Conservation (phyloP, 2,329 filamentous ascomycete species). For the Diaporthe destruens region DNA sequence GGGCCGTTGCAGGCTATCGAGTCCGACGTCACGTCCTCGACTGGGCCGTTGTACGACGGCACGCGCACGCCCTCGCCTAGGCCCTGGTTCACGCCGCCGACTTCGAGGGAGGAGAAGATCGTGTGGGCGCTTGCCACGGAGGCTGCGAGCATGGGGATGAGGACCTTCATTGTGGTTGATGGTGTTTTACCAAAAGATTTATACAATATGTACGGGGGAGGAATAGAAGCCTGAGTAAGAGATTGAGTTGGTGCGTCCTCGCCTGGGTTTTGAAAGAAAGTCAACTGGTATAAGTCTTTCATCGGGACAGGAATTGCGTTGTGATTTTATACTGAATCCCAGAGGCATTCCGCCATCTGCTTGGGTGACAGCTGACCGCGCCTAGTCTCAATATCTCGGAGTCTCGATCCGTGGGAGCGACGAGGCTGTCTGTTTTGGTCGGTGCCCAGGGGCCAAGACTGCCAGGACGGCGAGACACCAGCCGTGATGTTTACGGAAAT, state of each 20-base stretch:
- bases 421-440: neutral
- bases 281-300: too few species aligned
- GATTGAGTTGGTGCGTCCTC: neutral
- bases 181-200: too few species aligned
- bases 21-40: conserved; percentile 66
- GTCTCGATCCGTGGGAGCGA: conserved; percentile 25
- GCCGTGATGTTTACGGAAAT: conserved; percentile 24
- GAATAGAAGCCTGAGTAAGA: neutral
- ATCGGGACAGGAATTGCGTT: neutral
- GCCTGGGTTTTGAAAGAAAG: neutral
- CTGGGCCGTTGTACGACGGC: conserved; percentile 68
- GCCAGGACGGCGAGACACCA: conserved; percentile 10
- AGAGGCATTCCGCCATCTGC: neutral
- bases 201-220: accelerated
- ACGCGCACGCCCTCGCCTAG: conserved; percentile 55
- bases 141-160: conserved; percentile 42
- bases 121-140: conserved; percentile 59
- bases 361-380: neutral
- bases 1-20: conserved; percentile 69
- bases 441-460: conserved; percentile 23
- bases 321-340: neutral
- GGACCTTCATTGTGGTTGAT: conserved; percentile 48
- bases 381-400: neutral
- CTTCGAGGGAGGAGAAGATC: conserved; percentile 61
- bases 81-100: conserved; percentile 57